These are phyloP conservation scores for Morella rubra DNA, from an alignment of 306 rosid species.

Conservation along the genomic window DNA sequence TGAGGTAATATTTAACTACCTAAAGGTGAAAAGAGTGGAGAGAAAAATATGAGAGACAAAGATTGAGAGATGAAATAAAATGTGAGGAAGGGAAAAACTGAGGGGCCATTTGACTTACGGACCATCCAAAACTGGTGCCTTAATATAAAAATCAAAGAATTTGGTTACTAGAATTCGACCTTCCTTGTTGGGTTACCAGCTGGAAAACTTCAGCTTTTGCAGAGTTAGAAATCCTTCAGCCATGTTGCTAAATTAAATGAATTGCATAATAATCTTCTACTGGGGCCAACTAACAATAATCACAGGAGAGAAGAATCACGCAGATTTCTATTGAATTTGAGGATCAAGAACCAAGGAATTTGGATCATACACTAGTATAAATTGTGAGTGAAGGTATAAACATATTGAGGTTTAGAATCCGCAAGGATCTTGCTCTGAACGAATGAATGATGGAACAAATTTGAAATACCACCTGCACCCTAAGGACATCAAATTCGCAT, in stretches of 20 bases:
- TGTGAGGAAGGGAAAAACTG: neutral
- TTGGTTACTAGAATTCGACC: neutral
- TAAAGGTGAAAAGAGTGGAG: neutral
- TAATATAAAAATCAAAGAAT: neutral
- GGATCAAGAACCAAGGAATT: neutral
- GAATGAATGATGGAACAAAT: neutral
- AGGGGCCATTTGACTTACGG: neutral
- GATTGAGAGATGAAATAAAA: neutral
- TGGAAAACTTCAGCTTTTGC: neutral
- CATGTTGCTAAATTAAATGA: neutral
- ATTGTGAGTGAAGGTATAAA: neutral
- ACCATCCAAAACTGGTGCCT: neutral
- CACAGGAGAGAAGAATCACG: neutral
- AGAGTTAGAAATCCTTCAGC: too few species aligned
- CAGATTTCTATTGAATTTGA: neutral
- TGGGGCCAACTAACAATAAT: neutral
- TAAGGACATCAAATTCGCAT: neutral
- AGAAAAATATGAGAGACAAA: neutral
- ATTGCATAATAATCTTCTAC: neutral
- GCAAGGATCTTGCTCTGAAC: neutral
- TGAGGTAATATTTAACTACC: neutral
- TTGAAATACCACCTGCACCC: neutral
- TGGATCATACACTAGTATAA: neutral
- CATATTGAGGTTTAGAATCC: neutral
- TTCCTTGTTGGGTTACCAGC: too few species aligned